phyloP scores from a whole-genome alignment of 495 filamentous ascomycete genomes.

The Lineolata rhizophorae region DNA sequence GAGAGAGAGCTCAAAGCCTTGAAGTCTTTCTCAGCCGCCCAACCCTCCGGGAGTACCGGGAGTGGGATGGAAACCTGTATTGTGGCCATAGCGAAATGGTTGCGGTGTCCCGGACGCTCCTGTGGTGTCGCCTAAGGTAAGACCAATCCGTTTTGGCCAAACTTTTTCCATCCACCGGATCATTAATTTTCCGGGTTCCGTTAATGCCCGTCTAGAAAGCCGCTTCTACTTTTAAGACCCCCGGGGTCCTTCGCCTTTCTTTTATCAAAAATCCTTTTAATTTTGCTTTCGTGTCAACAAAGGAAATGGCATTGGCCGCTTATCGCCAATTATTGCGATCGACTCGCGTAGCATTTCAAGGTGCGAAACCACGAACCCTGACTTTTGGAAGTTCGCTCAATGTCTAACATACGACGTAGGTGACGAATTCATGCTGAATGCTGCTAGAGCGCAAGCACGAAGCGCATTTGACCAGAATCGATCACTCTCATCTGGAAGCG shows the following conservation, averaged over 20 bases:
- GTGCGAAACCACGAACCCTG: constrained; percentile 31
- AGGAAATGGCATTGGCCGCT: constrained; percentile 52
- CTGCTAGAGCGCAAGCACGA: constrained; percentile 49
- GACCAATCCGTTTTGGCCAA: too few relatives aligned
- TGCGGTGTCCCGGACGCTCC: too few relatives aligned
- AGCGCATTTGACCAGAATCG: constrained; percentile 45
- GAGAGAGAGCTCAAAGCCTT: constrained; percentile 52
- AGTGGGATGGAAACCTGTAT: constrained; percentile 73
- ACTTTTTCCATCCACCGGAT: too few relatives aligned
- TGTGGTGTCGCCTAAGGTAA: too few relatives aligned
- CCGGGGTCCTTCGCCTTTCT: too few relatives aligned
- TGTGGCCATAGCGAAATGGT: constrained; percentile 59
- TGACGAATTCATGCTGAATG: constrained; percentile 39
- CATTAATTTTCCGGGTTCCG: too few relatives aligned
- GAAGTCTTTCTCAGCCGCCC: constrained; percentile 81
- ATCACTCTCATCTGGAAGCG: constrained; percentile 27
- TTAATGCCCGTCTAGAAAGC: too few relatives aligned
- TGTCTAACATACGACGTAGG: constrained; percentile 23
- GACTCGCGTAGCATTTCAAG: constrained; percentile 60
- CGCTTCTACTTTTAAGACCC: too few relatives aligned
- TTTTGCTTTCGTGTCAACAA: too few relatives aligned
- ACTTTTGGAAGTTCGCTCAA: too few relatives aligned
- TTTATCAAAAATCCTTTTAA: too few relatives aligned
- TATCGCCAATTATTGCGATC: constrained; percentile 74
- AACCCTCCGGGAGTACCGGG: constrained; percentile 57